A percentile compares a stretch with the other conserved stretches of the same genome.
phyloP scores from a whole-genome alignment of 2,329 filamentous ascomycete species.

The Xenosphaeropsis pyriputrescens region DNA sequence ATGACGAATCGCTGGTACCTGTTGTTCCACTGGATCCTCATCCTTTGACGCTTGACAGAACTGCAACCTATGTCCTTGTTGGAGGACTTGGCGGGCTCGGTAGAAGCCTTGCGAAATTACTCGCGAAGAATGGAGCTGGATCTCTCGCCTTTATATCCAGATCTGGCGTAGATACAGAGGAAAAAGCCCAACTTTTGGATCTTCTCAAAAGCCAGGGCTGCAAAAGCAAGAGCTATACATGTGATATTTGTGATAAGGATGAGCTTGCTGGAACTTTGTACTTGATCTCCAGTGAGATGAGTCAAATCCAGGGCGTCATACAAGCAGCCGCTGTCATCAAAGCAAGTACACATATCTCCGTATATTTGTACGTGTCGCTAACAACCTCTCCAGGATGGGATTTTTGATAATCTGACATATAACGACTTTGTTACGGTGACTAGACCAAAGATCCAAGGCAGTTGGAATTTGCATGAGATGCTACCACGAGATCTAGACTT shows the following conservation, averaged over 20 bases:
- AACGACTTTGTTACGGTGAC: neutral
- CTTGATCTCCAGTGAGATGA: too few species aligned
- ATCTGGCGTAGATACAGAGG: neutral
- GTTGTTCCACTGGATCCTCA: constrained; percentile 2
- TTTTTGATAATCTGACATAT: constrained; percentile 1
- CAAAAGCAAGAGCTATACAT: neutral
- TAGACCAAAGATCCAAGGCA: constrained; percentile 1
- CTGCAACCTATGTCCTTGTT: constrained; percentile 7
- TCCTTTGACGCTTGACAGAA: neutral
- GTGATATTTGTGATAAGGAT: neutral
- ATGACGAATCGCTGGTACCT: constrained; percentile 23
- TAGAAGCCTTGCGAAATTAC: constrained; percentile 3
- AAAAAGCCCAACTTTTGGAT: neutral
- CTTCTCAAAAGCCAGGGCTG: neutral
- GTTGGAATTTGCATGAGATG: constrained; percentile 1
- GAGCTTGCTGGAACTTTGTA: neutral
- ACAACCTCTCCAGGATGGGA: constrained; percentile 1
- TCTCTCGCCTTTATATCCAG: constrained; percentile 11
- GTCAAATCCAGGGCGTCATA: constrained; percentile 24
- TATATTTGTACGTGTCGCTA: neutral
- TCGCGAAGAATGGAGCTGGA: constrained; percentile 6
- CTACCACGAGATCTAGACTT: constrained; percentile 22
- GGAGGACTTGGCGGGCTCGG: constrained; percentile 9
- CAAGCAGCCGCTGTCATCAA: constrained; percentile 28
- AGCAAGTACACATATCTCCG: neutral